phyloP scores from a whole-genome alignment of 805 yeast species.

The Ogataea methylovora region DNA sequence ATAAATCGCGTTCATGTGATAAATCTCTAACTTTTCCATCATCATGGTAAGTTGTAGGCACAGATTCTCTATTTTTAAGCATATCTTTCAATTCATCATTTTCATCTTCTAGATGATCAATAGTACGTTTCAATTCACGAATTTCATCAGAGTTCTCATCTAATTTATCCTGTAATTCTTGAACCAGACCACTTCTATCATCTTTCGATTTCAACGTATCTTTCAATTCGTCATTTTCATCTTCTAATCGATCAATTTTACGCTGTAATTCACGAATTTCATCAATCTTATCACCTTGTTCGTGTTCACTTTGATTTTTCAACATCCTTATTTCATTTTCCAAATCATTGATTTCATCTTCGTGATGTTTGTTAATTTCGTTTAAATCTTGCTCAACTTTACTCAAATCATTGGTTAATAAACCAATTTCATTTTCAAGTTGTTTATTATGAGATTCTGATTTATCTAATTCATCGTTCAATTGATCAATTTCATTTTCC shows the following conservation, averaged over 20 bases:
- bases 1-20: constrained; percentile 2
- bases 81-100: constrained; percentile 8
- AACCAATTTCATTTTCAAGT: constrained; percentile 1
- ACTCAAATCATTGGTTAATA: no score
- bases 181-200: no score
- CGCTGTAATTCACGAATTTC: constrained; percentile 8
- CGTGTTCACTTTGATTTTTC: no score
- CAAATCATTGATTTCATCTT: constrained; percentile 9
- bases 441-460: constrained; percentile 1
- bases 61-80: no score
- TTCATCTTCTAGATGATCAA: constrained; percentile 5
- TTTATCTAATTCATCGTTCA: constrained; percentile 5
- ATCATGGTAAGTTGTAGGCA: no score
- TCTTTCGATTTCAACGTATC: background rate
- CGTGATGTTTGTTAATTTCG: no score
- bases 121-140: constrained; percentile 7
- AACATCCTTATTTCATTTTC: constrained; percentile 1
- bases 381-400: no score
- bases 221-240: constrained; percentile 10
- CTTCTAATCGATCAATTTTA: constrained; percentile 4
- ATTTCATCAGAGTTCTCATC: constrained; percentile 5
- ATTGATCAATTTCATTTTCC: constrained; percentile 1
- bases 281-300: constrained; percentile 4
- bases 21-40: constrained; percentile 1
- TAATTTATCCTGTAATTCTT: constrained; percentile 3